phyloP scores from a whole-genome alignment of 805 yeast species.

The Yarrowia alimentaria region DNA sequence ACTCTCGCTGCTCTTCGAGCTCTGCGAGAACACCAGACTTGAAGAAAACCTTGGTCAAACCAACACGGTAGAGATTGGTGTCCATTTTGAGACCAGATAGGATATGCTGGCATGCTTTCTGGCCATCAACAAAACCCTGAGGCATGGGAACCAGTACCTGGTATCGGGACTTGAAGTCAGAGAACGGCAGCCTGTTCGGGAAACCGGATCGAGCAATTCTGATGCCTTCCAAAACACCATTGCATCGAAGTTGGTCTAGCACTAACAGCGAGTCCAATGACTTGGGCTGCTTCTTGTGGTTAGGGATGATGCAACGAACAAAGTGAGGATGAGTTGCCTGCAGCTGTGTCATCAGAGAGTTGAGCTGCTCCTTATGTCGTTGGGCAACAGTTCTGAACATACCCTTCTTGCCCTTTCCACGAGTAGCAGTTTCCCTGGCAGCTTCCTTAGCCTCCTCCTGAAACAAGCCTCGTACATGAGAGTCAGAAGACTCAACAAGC shows the following conservation, averaged over 20 bases:
- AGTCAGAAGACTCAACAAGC: slow-evolving; percentile 55
- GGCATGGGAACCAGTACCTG: slow-evolving; percentile 58
- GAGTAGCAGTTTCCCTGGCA: slow-evolving; percentile 35
- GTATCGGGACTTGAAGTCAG: slow-evolving; percentile 75
- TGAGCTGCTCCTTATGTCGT: slow-evolving; percentile 82
- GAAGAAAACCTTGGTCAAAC: slow-evolving; percentile 71
- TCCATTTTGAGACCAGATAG: slow-evolving; percentile 64
- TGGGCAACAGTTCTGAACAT: slow-evolving; percentile 78
- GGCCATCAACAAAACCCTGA: slow-evolving; percentile 47
- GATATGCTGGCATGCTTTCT: slow-evolving; percentile 66
- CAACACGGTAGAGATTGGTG: slow-evolving; percentile 58
- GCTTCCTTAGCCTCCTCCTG: slow-evolving; percentile 38
- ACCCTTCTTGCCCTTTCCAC: slow-evolving; percentile 39
- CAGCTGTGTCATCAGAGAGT: slow-evolving; percentile 66
- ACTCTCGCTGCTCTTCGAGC: slow-evolving; percentile 74
- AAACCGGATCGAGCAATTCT: slow-evolving; percentile 96
- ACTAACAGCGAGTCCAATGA: slow-evolving; percentile 73
- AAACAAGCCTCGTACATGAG: slow-evolving; percentile 58
- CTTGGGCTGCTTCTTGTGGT: slow-evolving; percentile 66
- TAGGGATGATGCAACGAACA: slow-evolving; percentile 94
- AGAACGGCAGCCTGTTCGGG: slow-evolving; percentile 86
- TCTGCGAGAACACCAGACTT: slow-evolving; percentile 75
- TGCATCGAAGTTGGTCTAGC: slow-evolving; percentile 85
- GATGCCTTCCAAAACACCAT: slow-evolving; percentile 97
- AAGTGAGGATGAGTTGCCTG: slow-evolving; percentile 89